Conservation (phyloP, 2,329 filamentous ascomycete genomes). For the Pestalotiopsis sp. region DNA sequence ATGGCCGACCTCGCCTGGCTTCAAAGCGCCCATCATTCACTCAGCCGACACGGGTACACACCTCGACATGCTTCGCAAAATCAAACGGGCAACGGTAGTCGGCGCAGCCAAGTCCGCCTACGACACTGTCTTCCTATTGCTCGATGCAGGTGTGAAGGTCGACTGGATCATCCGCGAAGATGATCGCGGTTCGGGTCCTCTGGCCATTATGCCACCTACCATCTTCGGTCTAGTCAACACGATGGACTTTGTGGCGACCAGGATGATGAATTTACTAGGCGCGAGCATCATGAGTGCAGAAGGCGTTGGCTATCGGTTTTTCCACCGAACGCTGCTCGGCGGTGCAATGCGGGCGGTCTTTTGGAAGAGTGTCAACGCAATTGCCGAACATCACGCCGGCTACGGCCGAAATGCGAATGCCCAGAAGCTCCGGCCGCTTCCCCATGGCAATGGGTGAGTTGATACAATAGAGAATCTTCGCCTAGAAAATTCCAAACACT, state of each 20-base stretch:
- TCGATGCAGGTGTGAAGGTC: slow-evolving; percentile 26
- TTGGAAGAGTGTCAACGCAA: too few species aligned
- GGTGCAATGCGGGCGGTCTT: too few species aligned
- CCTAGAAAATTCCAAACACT: too few species aligned
- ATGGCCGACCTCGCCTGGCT: too few species aligned
- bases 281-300: slow-evolving; percentile 32
- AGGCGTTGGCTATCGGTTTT: slow-evolving; percentile 25
- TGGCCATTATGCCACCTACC: slow-evolving; percentile 30
- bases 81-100: slow-evolving; percentile 7
- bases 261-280: slow-evolving; percentile 26
- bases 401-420: too few species aligned
- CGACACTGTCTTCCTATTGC: slow-evolving; percentile 28
- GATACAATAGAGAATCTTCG: too few species aligned
- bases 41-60: too few species aligned
- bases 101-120: slow-evolving; percentile 30
- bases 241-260: slow-evolving; percentile 29
- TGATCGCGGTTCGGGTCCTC: slow-evolving; percentile 19
- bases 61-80: too few species aligned
- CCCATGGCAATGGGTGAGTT: too few species aligned
- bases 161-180: slow-evolving; percentile 28
- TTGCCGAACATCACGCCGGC: too few species aligned
- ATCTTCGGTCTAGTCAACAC: slow-evolving; percentile 27
- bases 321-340: slow-evolving; percentile 23
- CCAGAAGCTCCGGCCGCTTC: too few species aligned
- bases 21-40: too few species aligned